phyloP scores from a whole-genome alignment of 2,329 filamentous ascomycete species.

The Ophiostoma quercus region DNA sequence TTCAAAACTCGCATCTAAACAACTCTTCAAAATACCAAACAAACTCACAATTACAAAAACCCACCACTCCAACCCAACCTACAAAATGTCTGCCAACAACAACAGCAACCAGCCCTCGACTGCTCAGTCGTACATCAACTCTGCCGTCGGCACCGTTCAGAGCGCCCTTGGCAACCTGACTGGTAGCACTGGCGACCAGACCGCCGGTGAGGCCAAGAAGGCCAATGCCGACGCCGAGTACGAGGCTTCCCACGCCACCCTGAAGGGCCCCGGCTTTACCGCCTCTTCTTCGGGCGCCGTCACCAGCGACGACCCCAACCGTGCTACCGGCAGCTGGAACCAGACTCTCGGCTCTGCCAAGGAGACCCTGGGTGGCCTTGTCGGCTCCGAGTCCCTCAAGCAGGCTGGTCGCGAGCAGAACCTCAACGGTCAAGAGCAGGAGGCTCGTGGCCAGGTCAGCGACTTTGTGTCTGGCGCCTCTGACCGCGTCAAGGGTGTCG shows the following conservation, averaged over 20 bases:
- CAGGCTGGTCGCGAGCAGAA: conserved; percentile 72
- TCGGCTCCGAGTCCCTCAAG: conserved; percentile 74
- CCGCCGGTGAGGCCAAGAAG: conserved; percentile 60
- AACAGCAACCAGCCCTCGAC: conserved; percentile 57
- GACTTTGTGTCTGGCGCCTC: conserved; percentile 65
- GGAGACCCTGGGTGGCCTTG: conserved; percentile 67
- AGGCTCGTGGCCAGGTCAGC: conserved; percentile 74
- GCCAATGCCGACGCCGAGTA: conserved; percentile 61
- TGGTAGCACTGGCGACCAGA: conserved; percentile 63
- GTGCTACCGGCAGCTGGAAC: conserved; percentile 70
- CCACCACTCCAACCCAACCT: neutral
- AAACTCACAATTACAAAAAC: conserved; percentile 30
- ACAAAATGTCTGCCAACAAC: conserved; percentile 21
- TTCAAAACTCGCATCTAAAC: neutral
- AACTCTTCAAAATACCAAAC: conserved; percentile 5
- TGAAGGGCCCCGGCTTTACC: conserved; percentile 67
- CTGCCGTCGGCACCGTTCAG: conserved; percentile 67
- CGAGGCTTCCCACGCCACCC: conserved; percentile 67
- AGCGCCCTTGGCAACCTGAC: conserved; percentile 66
- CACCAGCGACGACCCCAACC: conserved; percentile 66
- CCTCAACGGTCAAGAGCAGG: conserved; percentile 69
- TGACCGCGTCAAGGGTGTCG: conserved; percentile 59
- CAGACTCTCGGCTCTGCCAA: conserved; percentile 85
- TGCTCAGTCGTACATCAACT: conserved; percentile 70
- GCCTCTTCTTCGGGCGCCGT: conserved; percentile 65